Evolutionary conservation across 371 early-diverging fungal genomes (phyloP), one percentile per base, ranked within the genome.

Genomic region (Syncephalis plumigaleata): DNA sequence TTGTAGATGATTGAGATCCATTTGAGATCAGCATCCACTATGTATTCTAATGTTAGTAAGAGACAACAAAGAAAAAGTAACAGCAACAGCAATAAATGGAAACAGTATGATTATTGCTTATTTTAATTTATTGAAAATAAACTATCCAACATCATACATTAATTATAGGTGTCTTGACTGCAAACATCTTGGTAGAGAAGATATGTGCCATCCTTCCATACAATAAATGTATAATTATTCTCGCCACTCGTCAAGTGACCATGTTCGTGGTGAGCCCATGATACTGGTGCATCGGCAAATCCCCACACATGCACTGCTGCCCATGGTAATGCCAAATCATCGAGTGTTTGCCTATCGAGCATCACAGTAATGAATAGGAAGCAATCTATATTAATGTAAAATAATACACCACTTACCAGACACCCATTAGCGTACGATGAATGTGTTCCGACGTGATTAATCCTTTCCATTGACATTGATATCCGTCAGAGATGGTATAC

Each of bases 221-320:
- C 27, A 26, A 74, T 57, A 51, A 71, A 63, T 1, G 69, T 69
- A 42, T 67, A 74, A 58, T 67, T 60, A 45, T 74, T 71, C 55
- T 79, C 79, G n/a, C 79, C 76, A 37, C 58, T 68, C 15, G 63
- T 24, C 44, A 65, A 56, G 39, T 62, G 59, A 36, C 72, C 72
- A 46, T 79, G 82, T 45, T 76, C 70, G 16, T 53, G 48, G 3
- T 56, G 57, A 1, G 57, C 43, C 79, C 78, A 81, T 18, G 76
- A 73, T 13, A 67, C 64, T 0, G 79, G 79, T 2, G 79, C 66
- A 46, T 81, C 79, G 42, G 65, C 64, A 49, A 70, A 78, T 3
- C 82, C 82, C 71, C 74, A 77, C 0, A 71, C 68, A 17, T 64
- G 66, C 3, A 77, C 27, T 9, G 70, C 59, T 8, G 66, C 64